A percentile compares a stretch with the other conserved stretches of the same genome.
These are phyloP conservation scores for Blastobotrys ciferrii DNA, from an alignment of 1,139 yeast genomes.

Conservation along the genomic window DNA sequence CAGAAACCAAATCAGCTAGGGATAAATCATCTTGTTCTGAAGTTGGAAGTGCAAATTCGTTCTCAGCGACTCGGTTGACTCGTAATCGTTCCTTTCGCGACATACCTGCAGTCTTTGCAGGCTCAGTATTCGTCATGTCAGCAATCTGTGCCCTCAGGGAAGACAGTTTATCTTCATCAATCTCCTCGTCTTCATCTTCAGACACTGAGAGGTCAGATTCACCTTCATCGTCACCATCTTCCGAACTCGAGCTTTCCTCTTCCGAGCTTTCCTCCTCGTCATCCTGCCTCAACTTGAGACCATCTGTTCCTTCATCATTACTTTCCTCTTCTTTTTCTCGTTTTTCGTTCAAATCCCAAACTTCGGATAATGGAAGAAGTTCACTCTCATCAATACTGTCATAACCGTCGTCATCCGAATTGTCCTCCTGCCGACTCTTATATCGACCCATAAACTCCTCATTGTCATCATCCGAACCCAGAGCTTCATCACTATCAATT, in stretches of 20 bases:
- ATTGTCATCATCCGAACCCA: conserved; percentile 38
- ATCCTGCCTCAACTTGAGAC: conserved; percentile 28
- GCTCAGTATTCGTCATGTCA: conserved; percentile 20
- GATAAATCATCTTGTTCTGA: conserved; percentile 52
- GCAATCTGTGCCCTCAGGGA: conserved; percentile 28
- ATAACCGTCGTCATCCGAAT: conserved; percentile 38
- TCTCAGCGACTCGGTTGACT: conserved; percentile 62
- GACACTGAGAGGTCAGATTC: conserved; percentile 31
- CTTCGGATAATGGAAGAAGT: conserved; percentile 73
- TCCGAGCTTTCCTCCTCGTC: conserved; percentile 22
- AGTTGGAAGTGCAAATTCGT: conserved; percentile 67
- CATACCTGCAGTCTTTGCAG: conserved; percentile 32
- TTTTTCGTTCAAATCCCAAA: conserved; percentile 79
- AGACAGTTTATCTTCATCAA: conserved; percentile 27
- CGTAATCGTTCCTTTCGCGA: conserved; percentile 41
- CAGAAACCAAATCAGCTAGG: conserved; percentile 69
- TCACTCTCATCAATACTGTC: conserved; percentile 67
- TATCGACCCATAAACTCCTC: conserved; percentile 26
- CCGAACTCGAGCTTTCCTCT: conserved; percentile 16
- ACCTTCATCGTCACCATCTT: conserved; percentile 34
- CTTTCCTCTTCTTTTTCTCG: conserved; percentile 22
- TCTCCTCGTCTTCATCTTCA: conserved; percentile 29
- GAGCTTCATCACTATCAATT: conserved; percentile 45
- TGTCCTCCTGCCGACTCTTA: conserved; percentile 27
- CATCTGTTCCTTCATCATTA: conserved; percentile 25